Evolutionary conservation across 1,139 yeast genomes (phyloP), one percentile per base, ranked within the genome.

Genomic region (Kluyveromyces sp.): DNA sequence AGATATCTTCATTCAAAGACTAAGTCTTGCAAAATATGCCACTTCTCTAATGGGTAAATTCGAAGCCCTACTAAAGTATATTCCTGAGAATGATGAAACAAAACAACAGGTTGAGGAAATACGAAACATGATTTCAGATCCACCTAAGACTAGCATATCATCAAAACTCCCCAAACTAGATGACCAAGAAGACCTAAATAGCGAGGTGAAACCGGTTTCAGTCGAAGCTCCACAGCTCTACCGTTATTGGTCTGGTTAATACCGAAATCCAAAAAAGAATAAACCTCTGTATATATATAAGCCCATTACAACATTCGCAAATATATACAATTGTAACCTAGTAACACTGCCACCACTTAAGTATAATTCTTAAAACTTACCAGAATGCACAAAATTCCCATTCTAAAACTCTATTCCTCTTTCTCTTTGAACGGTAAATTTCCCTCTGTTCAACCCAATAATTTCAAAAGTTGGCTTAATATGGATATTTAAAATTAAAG

Each of bases 151-250:
- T 42, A 55, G 59, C 40, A 49, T 53, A 36, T 60, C 58, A 29
- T 36, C 52, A 46, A 51, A 38, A 25, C 44, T 32, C 32, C 54
- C 15, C 47, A 49, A 40, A 36, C 47, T 43, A n/a, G 45, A 47
- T 7, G 47, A 40, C 15, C 29, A 45, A 5, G 31, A 40, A 25
- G 48, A 45, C 27, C 29, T 25, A 15, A 57, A 54, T 50, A 71
- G 68, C 25, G 69, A 69, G 30, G 60, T 77, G 42, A 81, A 81
- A 59, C 96, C 96, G 6, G 73, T 87, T 43, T 85, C 95, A 37
- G 70, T 84, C 51, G 90, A 84, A 55, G 75, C 87, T 15, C 96
- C 96, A 3, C 94, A 85, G 64, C 70, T 81, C 34, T 89, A 87
- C 66, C 85, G 90, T 64, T 84, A 87, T 55, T 89, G 97, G 97